phyloP scores from a whole-genome alignment of 768 basidiomycete genomes.

The Mycena galericulata region DNA sequence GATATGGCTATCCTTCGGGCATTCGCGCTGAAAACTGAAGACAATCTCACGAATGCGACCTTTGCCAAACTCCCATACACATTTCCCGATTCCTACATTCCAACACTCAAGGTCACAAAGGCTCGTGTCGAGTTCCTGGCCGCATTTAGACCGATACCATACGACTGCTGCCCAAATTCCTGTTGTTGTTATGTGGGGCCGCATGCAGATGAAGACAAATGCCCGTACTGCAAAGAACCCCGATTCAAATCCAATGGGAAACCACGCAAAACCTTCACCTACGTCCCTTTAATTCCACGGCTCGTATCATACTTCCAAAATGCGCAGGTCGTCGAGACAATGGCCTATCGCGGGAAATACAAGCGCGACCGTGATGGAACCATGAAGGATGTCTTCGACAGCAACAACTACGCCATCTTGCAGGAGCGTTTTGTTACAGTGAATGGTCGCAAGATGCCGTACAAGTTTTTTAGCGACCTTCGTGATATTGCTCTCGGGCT shows the following conservation, averaged over 20 bases:
- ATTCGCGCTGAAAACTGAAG: conserved; percentile 46
- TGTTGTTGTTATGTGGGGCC: conserved; percentile 44
- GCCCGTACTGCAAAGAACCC: conserved; percentile 12
- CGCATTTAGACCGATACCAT: conserved; percentile 38
- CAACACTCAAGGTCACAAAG: conserved; percentile 33
- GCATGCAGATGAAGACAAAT: conserved; percentile 30
- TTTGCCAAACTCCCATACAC: conserved; percentile 10
- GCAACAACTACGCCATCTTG: conserved; percentile 41
- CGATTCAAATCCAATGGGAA: too few species aligned
- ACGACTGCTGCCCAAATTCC: conserved; percentile 48
- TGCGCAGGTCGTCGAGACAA: conserved; percentile 1
- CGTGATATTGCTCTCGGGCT: conserved; percentile 58
- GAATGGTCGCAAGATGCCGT: conserved; percentile 33
- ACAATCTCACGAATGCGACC: conserved; percentile 14
- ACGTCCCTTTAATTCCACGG: too few species aligned
- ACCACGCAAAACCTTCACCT: too few species aligned
- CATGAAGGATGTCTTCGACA: conserved; percentile 34
- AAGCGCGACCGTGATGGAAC: neutral
- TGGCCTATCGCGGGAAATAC: conserved; percentile 42
- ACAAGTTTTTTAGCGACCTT: conserved; percentile 47
- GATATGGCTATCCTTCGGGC: conserved; percentile 42
- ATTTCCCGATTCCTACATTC: conserved; percentile 38
- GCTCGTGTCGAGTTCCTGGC: conserved; percentile 34
- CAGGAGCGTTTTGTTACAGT: conserved; percentile 36
- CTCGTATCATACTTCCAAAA: neutral